Conservation (phyloP, 2,329 filamentous ascomycete species). For the Neoascochyta sp. region DNA sequence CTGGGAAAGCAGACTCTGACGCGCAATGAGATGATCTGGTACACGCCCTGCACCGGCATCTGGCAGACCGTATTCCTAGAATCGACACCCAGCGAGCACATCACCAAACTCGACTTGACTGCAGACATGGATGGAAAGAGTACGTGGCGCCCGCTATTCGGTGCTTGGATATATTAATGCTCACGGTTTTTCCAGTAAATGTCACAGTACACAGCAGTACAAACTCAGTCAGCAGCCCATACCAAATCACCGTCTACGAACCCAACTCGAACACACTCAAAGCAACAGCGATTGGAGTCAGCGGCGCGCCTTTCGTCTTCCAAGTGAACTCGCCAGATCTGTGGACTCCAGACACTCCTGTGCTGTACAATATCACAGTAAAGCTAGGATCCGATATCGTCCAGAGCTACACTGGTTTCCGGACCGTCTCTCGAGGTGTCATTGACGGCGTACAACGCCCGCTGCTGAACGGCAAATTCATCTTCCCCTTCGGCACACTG, state of each 20-base stretch:
- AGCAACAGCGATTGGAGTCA: slow-evolving; percentile 43
- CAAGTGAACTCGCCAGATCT: slow-evolving; percentile 53
- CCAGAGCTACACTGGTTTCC: slow-evolving; percentile 65
- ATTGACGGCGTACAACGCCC: slow-evolving; percentile 60
- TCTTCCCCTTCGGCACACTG: slow-evolving; percentile 65
- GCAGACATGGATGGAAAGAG: slow-evolving; percentile 43
- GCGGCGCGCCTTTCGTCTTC: slow-evolving; percentile 55
- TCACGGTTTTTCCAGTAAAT: slow-evolving; percentile 46
- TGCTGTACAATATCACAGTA: slow-evolving; percentile 62
- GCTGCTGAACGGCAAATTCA: slow-evolving; percentile 64
- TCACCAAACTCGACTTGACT: slow-evolving; percentile 57
- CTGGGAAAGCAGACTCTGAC: slow-evolving; percentile 61
- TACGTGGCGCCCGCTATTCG: slow-evolving; percentile 7
- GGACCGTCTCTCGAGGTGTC: slow-evolving; percentile 56
- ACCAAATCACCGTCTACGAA: slow-evolving; percentile 41
- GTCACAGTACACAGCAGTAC: slow-evolving; percentile 52
- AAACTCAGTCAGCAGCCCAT: slow-evolving; percentile 29
- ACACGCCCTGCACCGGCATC: slow-evolving; percentile 68
- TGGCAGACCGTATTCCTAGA: slow-evolving; percentile 73
- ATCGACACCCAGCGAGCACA: slow-evolving; percentile 55
- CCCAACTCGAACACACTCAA: slow-evolving; percentile 39
- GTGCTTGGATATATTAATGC: background rate
- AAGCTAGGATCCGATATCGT: slow-evolving; percentile 53
- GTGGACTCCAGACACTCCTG: slow-evolving; percentile 63
- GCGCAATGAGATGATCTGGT: slow-evolving; percentile 61